Evolutionary conservation across 768 basidiomycete genomes (phyloP).

Genomic region (Peribolospora baueri): DNA sequence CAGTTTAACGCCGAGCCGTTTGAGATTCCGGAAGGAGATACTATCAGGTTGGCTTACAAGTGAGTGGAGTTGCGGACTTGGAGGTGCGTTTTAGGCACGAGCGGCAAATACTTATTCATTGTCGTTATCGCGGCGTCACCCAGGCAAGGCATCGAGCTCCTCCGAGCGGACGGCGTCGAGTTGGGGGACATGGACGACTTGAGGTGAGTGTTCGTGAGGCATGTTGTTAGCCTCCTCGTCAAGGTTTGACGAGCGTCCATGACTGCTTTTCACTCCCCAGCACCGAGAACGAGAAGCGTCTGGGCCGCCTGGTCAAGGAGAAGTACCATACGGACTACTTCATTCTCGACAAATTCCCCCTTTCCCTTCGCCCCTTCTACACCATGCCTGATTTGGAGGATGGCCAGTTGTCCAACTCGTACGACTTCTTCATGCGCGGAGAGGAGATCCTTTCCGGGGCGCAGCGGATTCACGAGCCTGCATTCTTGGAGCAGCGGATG

Average conservation of each 20-base stretch:
- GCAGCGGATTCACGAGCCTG: conserved; percentile 84
- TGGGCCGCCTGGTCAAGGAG: conserved; percentile 65
- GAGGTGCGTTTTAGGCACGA: no score
- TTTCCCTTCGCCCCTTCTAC: conserved; percentile 88
- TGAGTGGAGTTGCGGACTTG: no score
- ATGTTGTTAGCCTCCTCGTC: not conserved
- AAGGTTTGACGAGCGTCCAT: conserved; percentile 1
- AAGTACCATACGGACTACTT: conserved; percentile 97
- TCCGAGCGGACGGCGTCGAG: conserved; percentile 63
- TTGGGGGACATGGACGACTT: conserved; percentile 68
- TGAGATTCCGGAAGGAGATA: conserved; percentile 72
- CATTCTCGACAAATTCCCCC: conserved; percentile 97
- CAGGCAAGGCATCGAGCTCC: conserved; percentile 55
- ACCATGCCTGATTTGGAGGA: conserved; percentile 63
- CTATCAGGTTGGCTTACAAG: conserved; percentile 54
- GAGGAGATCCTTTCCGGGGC: conserved; percentile 97
- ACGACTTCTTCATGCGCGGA: conserved; percentile 99
- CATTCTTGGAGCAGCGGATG: conserved; percentile 63
- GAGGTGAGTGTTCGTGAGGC: conserved; percentile 19
- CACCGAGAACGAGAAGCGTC: conserved; percentile 83
- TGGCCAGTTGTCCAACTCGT: conserved; percentile 78
- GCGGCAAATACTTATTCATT: no score
- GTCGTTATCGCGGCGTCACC: no score
- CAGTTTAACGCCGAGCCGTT: conserved; percentile 88
- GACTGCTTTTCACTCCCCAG: conserved; percentile 22